These are phyloP conservation scores for Elsinoe batatas DNA, from an alignment of 2,329 filamentous ascomycete genomes.

Conservation along the genomic window DNA sequence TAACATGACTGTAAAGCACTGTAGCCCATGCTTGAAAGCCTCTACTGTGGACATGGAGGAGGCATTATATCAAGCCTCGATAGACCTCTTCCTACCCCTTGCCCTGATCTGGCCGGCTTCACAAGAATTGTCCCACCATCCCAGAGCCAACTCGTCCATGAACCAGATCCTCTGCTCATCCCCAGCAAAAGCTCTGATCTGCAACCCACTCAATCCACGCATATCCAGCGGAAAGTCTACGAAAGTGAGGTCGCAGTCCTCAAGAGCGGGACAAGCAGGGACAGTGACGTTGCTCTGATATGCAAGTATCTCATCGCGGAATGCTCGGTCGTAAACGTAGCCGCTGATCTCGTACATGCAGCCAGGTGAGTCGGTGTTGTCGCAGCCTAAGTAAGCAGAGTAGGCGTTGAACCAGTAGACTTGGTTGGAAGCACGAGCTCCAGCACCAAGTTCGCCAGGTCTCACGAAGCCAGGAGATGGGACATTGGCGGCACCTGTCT, in stretches of 20 bases:
- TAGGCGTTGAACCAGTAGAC: conserved; percentile 44
- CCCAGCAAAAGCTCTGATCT: conserved; percentile 38
- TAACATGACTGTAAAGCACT: neutral
- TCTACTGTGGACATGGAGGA: neutral
- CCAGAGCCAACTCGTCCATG: conserved; percentile 40
- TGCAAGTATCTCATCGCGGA: conserved; percentile 27
- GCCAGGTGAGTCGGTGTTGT: conserved; percentile 30
- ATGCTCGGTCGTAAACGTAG: conserved; percentile 32
- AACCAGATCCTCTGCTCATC: conserved; percentile 32
- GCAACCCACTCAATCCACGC: conserved; percentile 37
- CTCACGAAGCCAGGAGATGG: conserved; percentile 25
- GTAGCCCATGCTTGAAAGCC: too few species aligned
- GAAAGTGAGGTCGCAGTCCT: conserved; percentile 35
- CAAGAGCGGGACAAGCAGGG: conserved; percentile 32
- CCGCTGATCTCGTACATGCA: conserved; percentile 38
- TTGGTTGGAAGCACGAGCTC: conserved; percentile 32
- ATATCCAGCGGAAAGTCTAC: conserved; percentile 35
- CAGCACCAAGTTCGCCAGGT: conserved; percentile 39
- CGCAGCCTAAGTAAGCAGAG: conserved; percentile 40
- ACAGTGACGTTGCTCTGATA: conserved; percentile 33
- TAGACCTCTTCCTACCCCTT: conserved; percentile 46
- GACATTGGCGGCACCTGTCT: conserved; percentile 22
- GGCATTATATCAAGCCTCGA: neutral
- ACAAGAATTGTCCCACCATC: conserved; percentile 43
- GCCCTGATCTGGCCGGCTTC: conserved; percentile 56